These are phyloP conservation scores for Mycena chlorophos DNA, from an alignment of 768 basidiomycete species.

Conservation along the genomic window DNA sequence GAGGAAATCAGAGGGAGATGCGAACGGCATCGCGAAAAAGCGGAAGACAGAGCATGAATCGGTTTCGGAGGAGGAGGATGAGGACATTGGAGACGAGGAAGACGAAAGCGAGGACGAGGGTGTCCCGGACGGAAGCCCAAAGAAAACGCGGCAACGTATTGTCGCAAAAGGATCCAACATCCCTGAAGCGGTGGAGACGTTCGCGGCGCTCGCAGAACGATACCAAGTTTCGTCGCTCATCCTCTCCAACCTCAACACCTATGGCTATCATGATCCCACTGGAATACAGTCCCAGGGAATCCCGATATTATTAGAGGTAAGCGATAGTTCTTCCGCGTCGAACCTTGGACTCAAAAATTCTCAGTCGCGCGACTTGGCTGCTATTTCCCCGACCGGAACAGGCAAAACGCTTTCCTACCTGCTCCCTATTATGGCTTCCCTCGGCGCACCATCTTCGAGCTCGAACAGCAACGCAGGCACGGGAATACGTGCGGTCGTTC, in stretches of 20 bases:
- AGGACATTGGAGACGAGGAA: slow-evolving; percentile 22
- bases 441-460: slow-evolving; percentile 56
- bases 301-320: slow-evolving; percentile 77
- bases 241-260: slow-evolving; percentile 60
- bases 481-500: slow-evolving; percentile 75
- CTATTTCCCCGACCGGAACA: slow-evolving; percentile 95
- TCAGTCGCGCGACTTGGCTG: slow-evolving; percentile 82
- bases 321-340: slow-evolving; percentile 20
- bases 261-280: slow-evolving; percentile 69
- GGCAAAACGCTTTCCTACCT: slow-evolving; percentile 96
- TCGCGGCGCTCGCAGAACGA: slow-evolving; percentile 57
- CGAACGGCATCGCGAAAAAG: slow-evolving; percentile 32
- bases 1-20: slow-evolving; percentile 40
- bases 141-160: slow-evolving; percentile 56
- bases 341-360: slow-evolving; percentile 6
- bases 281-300: slow-evolving; percentile 80
- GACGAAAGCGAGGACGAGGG: slow-evolving; percentile 18
- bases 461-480: slow-evolving; percentile 43
- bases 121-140: no score
- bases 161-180: slow-evolving; percentile 71
- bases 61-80: slow-evolving; percentile 31
- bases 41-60: slow-evolving; percentile 32
- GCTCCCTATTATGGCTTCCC: slow-evolving; percentile 69
- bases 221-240: slow-evolving; percentile 62
- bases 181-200: slow-evolving; percentile 57